Percentiles rank a stretch among this genome's conserved stretches.
phyloP scores from a whole-genome alignment of 495 filamentous ascomycete species.

The Xylaria telfairii region DNA sequence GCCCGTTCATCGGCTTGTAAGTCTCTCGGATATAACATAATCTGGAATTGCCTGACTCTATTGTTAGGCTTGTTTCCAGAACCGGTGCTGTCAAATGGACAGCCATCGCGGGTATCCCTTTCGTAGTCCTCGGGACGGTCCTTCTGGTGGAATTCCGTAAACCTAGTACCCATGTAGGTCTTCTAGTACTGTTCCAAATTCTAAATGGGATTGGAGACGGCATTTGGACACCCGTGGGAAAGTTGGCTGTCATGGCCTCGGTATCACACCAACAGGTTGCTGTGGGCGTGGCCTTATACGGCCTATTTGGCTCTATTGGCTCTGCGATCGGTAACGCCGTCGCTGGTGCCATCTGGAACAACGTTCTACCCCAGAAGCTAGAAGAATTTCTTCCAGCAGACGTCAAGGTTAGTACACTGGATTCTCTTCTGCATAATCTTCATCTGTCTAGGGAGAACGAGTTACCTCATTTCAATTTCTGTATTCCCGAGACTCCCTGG shows the following conservation, averaged over 20 bases:
- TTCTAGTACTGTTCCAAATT: constrained; percentile 70
- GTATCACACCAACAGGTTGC: constrained; percentile 70
- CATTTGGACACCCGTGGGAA: constrained; percentile 66
- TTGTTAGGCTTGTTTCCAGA: constrained; percentile 20
- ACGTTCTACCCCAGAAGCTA: constrained; percentile 61
- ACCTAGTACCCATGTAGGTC: constrained; percentile 54
- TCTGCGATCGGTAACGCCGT: constrained; percentile 70
- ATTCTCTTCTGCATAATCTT: background rate
- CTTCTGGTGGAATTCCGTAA: constrained; percentile 72
- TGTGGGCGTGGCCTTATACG: constrained; percentile 68
- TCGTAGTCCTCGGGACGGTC: constrained; percentile 63
- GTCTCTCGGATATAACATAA: background rate
- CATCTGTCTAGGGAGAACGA: constrained; percentile 56
- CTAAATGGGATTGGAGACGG: constrained; percentile 69
- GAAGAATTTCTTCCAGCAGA: constrained; percentile 57
- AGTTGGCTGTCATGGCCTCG: constrained; percentile 69
- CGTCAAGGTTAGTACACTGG: constrained; percentile 41
- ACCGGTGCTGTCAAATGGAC: constrained; percentile 61
- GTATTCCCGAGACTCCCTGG: no score
- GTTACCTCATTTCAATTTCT: constrained; percentile 56
- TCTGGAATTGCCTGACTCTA: background rate
- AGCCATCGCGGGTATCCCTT: constrained; percentile 58
- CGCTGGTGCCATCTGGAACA: constrained; percentile 70
- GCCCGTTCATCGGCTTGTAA: constrained; percentile 65
- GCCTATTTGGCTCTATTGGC: constrained; percentile 70